These are phyloP conservation scores for Taiwanofungus camphoratus DNA, from an alignment of 1,284 basidiomycete genomes.

Conservation along the genomic window DNA sequence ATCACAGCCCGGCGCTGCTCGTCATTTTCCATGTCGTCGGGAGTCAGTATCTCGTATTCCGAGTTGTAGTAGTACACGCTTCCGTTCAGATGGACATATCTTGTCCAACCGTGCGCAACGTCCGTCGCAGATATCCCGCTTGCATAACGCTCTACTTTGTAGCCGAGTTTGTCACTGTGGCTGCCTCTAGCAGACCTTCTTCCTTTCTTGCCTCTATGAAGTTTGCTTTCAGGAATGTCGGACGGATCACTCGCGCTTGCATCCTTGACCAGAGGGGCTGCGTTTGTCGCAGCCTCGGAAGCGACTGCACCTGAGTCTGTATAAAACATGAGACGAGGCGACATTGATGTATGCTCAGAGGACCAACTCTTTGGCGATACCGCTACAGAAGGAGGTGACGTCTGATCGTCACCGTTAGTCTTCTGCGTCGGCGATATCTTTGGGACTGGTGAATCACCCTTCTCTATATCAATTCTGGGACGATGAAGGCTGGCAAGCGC, in stretches of 20 bases:
- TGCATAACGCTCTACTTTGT: neutral
- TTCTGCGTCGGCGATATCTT: too few relatives aligned
- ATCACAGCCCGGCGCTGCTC: neutral
- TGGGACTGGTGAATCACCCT: too few relatives aligned
- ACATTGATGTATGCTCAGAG: too few relatives aligned
- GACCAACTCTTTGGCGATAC: too few relatives aligned
- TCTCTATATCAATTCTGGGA: too few relatives aligned
- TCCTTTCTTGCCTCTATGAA: neutral
- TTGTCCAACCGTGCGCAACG: conserved; percentile 4
- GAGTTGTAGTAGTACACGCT: conserved; percentile 5
- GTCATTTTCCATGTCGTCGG: neutral
- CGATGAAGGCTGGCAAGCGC: too few relatives aligned
- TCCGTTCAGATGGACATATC: conserved; percentile 6
- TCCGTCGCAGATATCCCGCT: neutral
- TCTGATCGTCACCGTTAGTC: too few relatives aligned
- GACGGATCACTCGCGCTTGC: neutral
- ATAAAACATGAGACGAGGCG: too few relatives aligned
- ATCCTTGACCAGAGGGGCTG: too few relatives aligned
- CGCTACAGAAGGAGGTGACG: too few relatives aligned
- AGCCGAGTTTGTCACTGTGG: neutral
- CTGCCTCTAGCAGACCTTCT: neutral
- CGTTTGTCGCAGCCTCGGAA: neutral
- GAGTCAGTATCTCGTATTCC: neutral
- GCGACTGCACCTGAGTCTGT: too few relatives aligned
- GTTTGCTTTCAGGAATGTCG: neutral